Evolutionary conservation across 805 yeast species (phyloP).

Genomic region (Candida tibetensis): DNA sequence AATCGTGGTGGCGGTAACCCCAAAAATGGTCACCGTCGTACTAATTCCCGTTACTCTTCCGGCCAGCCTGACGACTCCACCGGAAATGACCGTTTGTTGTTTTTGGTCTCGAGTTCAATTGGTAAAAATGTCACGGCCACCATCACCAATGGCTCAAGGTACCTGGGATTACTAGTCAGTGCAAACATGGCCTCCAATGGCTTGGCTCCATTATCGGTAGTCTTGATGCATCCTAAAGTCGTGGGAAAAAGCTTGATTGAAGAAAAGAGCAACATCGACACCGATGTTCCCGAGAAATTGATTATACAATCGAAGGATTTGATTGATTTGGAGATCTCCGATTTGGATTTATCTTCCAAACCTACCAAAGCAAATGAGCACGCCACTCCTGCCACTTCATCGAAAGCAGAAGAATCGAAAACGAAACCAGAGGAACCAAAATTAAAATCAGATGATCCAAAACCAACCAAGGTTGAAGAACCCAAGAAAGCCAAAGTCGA

Average conservation of each 20-base stretch:
- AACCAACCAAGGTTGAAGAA: background rate
- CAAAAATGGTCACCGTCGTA: conserved; percentile 24
- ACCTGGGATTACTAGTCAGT: conserved; percentile 57
- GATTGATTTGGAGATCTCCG: conserved; percentile 45
- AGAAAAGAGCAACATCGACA: conserved; percentile 23
- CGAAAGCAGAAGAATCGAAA: background rate
- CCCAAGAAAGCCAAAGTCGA: conserved; percentile 1
- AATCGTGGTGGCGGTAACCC: conserved; percentile 14
- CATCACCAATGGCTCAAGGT: conserved; percentile 57
- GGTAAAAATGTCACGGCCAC: conserved; percentile 57
- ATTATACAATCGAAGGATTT: conserved; percentile 50
- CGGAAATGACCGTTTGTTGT: conserved; percentile 47
- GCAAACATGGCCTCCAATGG: conserved; percentile 34
- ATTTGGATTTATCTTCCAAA: conserved; percentile 29
- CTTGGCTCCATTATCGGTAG: conserved; percentile 51
- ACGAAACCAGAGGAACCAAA: background rate
- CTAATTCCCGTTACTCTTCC: conserved; percentile 16
- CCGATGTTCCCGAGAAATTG: conserved; percentile 43
- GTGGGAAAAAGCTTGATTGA: conserved; percentile 21
- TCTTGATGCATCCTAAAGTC: conserved; percentile 50
- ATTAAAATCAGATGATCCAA: background rate
- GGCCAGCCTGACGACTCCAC: conserved; percentile 1
- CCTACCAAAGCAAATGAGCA: conserved; percentile 1
- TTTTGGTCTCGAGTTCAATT: conserved; percentile 52
- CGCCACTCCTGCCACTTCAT: background rate